These are phyloP conservation scores for Fusarium tuaranense DNA, from an alignment of 2,329 filamentous ascomycete species.

Conservation along the genomic window DNA sequence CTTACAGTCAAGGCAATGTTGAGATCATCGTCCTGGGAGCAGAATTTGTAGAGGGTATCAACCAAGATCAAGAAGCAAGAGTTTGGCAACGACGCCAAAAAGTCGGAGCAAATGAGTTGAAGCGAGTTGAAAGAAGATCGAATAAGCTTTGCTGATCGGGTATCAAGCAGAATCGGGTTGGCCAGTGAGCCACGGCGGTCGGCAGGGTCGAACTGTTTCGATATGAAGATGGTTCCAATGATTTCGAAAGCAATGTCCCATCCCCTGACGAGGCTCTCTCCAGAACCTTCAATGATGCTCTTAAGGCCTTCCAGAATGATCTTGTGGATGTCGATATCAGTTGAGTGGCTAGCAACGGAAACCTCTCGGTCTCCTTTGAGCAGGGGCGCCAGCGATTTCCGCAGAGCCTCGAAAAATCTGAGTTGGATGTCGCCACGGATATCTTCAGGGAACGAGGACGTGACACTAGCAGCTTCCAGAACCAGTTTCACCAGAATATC, in stretches of 20 bases:
- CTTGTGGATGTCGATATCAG: conserved; percentile 84
- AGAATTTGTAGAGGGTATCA: conserved; percentile 90
- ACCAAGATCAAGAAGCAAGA: conserved; percentile 82
- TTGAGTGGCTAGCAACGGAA: conserved; percentile 69
- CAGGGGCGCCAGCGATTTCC: conserved; percentile 67
- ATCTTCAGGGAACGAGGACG: conserved; percentile 63
- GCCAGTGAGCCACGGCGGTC: conserved; percentile 45
- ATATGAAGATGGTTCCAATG: conserved; percentile 82
- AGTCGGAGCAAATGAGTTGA: conserved; percentile 95
- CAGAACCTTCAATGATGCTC: conserved; percentile 86
- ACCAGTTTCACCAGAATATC: conserved; percentile 71
- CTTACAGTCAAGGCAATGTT: conserved; percentile 92
- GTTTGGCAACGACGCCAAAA: conserved; percentile 78
- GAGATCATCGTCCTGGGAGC: conserved; percentile 88
- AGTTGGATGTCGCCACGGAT: conserved; percentile 73
- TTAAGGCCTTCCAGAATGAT: conserved; percentile 84
- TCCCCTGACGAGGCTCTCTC: conserved; percentile 83
- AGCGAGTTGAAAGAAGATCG: conserved; percentile 89
- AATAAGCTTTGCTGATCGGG: conserved; percentile 79
- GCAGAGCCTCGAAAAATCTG: conserved; percentile 76
- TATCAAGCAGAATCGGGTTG: conserved; percentile 56
- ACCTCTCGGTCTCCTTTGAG: conserved; percentile 64
- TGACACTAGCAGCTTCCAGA: conserved; percentile 68
- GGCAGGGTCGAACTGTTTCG: conserved; percentile 50
- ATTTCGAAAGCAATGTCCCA: conserved; percentile 91